Evolutionary conservation across 1,284 basidiomycete species (phyloP), one percentile per base, ranked within the genome.

Genomic region (Clitocybe nebularis): DNA sequence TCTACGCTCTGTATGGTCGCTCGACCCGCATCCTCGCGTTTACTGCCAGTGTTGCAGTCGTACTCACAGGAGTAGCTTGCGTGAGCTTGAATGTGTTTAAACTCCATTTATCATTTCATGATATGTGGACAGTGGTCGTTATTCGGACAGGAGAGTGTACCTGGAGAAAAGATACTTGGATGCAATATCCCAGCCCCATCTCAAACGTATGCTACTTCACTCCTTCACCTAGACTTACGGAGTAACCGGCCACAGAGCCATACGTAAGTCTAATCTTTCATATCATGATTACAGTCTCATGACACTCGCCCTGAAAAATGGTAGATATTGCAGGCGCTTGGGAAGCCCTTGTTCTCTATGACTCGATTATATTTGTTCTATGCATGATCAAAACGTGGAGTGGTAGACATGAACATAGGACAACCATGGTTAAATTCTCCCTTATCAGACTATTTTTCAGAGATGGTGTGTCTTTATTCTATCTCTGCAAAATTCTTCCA

Each of bases 271-370:
- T 24, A 9, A 22, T 1, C 23, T 33, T 7, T 28, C 6, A 11
- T 13, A 9, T 35, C 6, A 8, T 22, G 24, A 14, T 20, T 7
- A 8, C 13, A 7, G 3, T 3, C 30, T 34, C n/a, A 9, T 8
- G 2, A 21, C 21, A 16, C 24, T 16, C 29, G 19, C 8, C 3
- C 14, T 14, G 10, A 6, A 16, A 16, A 13, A 4, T 36, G 3
- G 7, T 36, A 69, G 67, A 55, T 25, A 42, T 66, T 13, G 67
- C 67, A 2, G 54, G 52, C 2, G 59, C 66, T 13, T 72, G 70
- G 70, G 66, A 68, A 48, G 61, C 67, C 1, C 54, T 71, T 1
- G 65, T 71, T 44, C 45, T 60, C 2, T 72, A 67, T 35, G 69
- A 72, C 44, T 49, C 54, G 1, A 50, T 67, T 2, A 53, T 72